Evolutionary conservation across 2,329 filamentous ascomycete genomes (phyloP).

Genomic region (Diaporthe humulicola): DNA sequence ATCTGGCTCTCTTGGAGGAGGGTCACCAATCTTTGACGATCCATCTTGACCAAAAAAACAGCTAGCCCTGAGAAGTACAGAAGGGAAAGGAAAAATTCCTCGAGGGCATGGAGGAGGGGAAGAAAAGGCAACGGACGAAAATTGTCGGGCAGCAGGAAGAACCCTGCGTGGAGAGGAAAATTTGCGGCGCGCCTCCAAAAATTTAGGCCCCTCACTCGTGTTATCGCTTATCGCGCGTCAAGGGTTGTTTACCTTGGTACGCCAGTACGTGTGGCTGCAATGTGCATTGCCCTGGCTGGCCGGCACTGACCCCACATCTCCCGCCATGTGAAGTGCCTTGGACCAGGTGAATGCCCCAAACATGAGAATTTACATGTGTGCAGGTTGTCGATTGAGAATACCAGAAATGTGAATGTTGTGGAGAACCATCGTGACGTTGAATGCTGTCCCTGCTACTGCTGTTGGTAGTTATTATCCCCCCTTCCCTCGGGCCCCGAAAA

Average conservation of each 20-base stretch:
- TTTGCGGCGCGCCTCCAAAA: conserved; percentile 16
- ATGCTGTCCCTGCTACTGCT: too few relatives aligned
- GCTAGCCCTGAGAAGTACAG: conserved; percentile 44
- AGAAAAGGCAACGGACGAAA: conserved; percentile 40
- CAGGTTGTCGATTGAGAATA: background rate
- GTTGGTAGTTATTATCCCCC: too few relatives aligned
- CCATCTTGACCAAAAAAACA: conserved; percentile 65
- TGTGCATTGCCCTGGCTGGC: too few relatives aligned
- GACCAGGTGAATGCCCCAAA: background rate
- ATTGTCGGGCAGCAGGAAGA: conserved; percentile 14
- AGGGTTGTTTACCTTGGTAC: background rate
- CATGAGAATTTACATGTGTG: background rate
- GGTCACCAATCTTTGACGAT: conserved; percentile 86
- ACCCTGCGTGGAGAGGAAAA: conserved; percentile 24
- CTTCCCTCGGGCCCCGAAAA: background rate
- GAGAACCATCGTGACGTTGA: background rate
- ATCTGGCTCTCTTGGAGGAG: conserved; percentile 90
- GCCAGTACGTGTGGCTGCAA: too few relatives aligned
- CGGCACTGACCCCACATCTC: too few relatives aligned
- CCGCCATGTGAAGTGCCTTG: background rate
- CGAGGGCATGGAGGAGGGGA: conserved; percentile 40
- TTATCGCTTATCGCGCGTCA: conserved; percentile 11
- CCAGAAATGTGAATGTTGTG: background rate
- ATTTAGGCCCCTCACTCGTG: conserved; percentile 24
- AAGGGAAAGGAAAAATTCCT: conserved; percentile 37